Evolutionary conservation across 306 rosid genomes (phyloP).

Genomic region (Oxytropis ochrocephala): DNA sequence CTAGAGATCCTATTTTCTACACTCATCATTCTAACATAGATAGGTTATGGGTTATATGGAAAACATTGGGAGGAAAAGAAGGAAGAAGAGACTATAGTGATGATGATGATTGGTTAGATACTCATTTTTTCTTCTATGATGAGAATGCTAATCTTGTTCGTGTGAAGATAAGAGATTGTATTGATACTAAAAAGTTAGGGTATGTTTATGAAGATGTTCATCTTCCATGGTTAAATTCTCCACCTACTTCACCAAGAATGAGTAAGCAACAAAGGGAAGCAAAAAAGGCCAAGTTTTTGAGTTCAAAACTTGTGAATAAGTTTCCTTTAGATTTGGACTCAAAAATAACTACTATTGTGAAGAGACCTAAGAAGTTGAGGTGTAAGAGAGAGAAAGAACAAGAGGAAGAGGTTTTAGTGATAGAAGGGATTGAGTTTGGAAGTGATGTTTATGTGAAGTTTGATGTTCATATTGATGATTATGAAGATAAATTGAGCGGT

Average conservation of each 20-base stretch:
- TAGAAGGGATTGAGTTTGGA: conserved; percentile 46
- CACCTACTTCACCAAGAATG: neutral
- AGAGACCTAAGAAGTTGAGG: conserved; percentile 39
- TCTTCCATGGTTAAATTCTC: conserved; percentile 11
- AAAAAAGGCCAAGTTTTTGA: neutral
- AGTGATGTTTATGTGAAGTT: conserved; percentile 38
- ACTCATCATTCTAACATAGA: conserved; percentile 60
- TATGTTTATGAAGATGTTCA: conserved; percentile 51
- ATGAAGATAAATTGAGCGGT: conserved; percentile 37
- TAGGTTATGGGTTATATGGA: conserved; percentile 66
- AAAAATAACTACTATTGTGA: conserved; percentile 28
- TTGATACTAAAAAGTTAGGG: conserved; percentile 44
- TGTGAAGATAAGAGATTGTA: conserved; percentile 47
- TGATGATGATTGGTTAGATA: conserved; percentile 53
- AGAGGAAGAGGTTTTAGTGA: conserved; percentile 47
- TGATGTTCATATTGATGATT: conserved; percentile 59
- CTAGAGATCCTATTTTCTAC: conserved; percentile 64
- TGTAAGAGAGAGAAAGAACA: conserved; percentile 28
- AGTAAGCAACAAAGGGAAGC: neutral
- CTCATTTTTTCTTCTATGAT: conserved; percentile 59
- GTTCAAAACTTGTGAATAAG: neutral
- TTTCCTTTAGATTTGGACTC: conserved; percentile 47
- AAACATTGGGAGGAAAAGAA: conserved; percentile 31
- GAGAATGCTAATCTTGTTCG: conserved; percentile 49
- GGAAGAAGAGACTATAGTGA: conserved; percentile 29